These are phyloP conservation scores for Fusarium sp. DNA, from an alignment of 2,329 filamentous ascomycete species.

Conservation along the genomic window DNA sequence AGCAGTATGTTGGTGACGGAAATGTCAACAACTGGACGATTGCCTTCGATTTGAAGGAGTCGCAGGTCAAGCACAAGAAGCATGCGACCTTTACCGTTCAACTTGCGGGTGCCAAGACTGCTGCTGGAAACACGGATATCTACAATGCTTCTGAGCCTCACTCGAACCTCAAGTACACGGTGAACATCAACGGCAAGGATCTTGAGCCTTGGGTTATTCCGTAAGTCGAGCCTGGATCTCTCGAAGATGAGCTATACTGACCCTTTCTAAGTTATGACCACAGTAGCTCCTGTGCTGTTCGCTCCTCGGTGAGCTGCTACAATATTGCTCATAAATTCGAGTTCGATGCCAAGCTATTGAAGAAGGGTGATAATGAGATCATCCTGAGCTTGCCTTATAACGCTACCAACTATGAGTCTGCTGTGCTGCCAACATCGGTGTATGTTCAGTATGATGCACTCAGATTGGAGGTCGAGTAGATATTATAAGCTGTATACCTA, in stretches of 20 bases:
- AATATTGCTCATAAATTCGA: constrained; percentile 67
- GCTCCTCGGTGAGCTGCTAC: constrained; percentile 69
- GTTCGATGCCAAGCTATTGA: constrained; percentile 60
- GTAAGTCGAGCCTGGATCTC: constrained; percentile 42
- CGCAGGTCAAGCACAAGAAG: constrained; percentile 52
- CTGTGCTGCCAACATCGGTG: constrained; percentile 61
- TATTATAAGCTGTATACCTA: not conserved
- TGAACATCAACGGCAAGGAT: constrained; percentile 52
- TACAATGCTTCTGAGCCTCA: constrained; percentile 63
- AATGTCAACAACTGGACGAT: constrained; percentile 69
- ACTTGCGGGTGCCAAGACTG: constrained; percentile 68
- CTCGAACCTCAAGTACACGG: constrained; percentile 60
- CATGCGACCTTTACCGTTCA: constrained; percentile 69
- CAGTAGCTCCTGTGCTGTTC: constrained; percentile 64
- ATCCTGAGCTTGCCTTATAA: constrained; percentile 67
- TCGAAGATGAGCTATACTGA: not conserved
- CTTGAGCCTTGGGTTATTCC: constrained; percentile 66
- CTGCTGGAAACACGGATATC: constrained; percentile 68
- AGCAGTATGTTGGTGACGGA: constrained; percentile 54
- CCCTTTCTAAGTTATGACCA: constrained; percentile 28
- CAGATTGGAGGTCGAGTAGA: constrained; percentile 61
- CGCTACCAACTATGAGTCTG: constrained; percentile 67
- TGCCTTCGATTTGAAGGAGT: constrained; percentile 57
- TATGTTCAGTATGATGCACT: constrained; percentile 75
- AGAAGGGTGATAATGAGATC: constrained; percentile 63